phyloP scores from a whole-genome alignment of 2,329 filamentous ascomycete species.

The Aspergillus sp. region DNA sequence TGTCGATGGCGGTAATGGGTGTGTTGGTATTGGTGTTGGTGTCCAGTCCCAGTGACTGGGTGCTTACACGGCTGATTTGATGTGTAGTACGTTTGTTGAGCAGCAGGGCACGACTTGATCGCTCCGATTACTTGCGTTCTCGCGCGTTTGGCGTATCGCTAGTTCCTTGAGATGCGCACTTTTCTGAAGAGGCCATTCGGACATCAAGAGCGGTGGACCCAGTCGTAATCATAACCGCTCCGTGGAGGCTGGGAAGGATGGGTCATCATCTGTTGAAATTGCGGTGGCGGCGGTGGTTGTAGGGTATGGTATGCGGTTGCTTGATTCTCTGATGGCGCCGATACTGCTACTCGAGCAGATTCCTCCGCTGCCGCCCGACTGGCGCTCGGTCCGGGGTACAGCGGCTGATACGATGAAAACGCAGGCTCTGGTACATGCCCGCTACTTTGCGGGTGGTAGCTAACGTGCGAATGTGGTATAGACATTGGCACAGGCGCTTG shows the following conservation, averaged over 20 bases:
- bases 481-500: conserved; percentile 17
- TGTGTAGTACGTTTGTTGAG: not conserved
- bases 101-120: not conserved
- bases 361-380: conserved; percentile 17
- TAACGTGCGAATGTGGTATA: conserved; percentile 19
- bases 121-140: not conserved
- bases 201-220: conserved; percentile 18
- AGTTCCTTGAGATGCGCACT: no score
- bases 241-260: conserved; percentile 12
- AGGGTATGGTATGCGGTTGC: conserved; percentile 15
- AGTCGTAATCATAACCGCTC: conserved; percentile 19
- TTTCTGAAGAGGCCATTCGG: not conserved
- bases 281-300: conserved; percentile 5
- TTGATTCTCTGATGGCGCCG: conserved; percentile 20
- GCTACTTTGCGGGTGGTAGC: conserved; percentile 17
- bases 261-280: conserved; percentile 11
- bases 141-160: no score
- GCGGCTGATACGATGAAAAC: conserved; percentile 21
- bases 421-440: conserved; percentile 18
- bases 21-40: not conserved
- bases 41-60: no score
- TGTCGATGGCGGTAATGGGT: not conserved
- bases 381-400: conserved; percentile 15
- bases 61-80: not conserved
- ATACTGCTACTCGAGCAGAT: conserved; percentile 20